Percentiles rank a stretch among this genome's conserved stretches.
Conservation (phyloP, 306 rosid species). For the Dryas octopetala region DNA sequence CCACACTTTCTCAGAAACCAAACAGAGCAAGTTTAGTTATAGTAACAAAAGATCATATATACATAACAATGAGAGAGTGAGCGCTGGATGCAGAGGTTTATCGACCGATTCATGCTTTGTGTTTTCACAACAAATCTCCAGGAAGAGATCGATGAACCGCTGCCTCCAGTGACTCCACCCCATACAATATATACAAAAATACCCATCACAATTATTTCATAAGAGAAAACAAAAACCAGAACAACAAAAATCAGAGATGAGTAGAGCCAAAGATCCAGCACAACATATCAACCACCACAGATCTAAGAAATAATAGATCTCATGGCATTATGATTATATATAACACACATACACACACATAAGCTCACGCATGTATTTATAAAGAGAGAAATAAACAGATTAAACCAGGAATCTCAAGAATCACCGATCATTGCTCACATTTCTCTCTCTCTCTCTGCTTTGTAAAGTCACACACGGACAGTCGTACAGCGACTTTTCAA, state of each 20-base stretch:
- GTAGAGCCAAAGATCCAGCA: background rate
- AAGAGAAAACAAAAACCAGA: background rate
- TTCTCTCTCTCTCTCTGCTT: conserved; percentile 3
- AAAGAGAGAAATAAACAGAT: conserved; percentile 20
- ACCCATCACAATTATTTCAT: background rate
- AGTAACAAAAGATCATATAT: background rate
- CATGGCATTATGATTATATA: background rate
- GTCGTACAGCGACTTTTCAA: background rate
- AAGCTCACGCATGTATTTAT: background rate
- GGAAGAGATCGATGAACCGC: conserved; percentile 99
- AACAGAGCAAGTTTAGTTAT: background rate
- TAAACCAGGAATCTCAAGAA: conserved; percentile 50
- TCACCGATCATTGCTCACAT: conserved; percentile 30
- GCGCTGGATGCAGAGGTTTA: conserved; percentile 99
- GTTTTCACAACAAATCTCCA: conserved; percentile 66
- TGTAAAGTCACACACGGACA: background rate
- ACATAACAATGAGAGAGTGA: conserved; percentile 42
- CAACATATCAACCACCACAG: background rate
- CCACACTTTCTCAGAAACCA: background rate
- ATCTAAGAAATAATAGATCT: background rate
- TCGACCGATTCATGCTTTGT: conserved; percentile 95
- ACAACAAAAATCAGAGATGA: background rate
- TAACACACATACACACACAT: background rate
- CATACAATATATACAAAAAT: background rate
- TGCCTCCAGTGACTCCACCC: conserved; percentile 95